Base-by-base conservation (phyloP, 1,284 basidiomycete genomes). In the Calocybe gambosa region DNA sequence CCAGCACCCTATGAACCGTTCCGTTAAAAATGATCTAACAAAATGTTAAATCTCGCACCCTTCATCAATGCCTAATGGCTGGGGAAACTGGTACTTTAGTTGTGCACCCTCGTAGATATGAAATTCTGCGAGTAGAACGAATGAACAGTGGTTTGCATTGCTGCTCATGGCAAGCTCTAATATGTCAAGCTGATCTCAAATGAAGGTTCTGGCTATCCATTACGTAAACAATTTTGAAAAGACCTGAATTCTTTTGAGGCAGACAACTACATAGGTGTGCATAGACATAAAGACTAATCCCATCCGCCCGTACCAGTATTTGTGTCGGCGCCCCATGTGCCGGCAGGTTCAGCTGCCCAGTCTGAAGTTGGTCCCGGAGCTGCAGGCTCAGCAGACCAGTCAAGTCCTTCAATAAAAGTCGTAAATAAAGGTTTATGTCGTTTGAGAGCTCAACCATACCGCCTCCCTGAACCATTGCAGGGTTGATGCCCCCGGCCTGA, bases 111-210 rank as follows among this genome's bases (percentile, higher is more conserved):
- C 79, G 62, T 93, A 85, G 55, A 97, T 96, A 69, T 97, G 90
- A 68, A 97, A 97, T 64, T 96, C 94, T 9, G 94, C 93, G 39
- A 96, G 77, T 33, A 97, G 75, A 46, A 95, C 88, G 66, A 93
- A 95, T 16, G 92, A 89, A 54, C 92, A 93, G 62, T 92, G 89
- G 52, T 89, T 70, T 33, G 67, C 68, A 62, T 66, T 62, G 59
- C 64, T 68, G 38, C 66, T 62, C 71, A 73, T 69, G 39, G 50
- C 58, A 51, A 54, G 36, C 26, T n/a, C n/a, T n/a, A n/a, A n/a
- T n/a, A n/a, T n/a, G n/a, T n/a, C n/a, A n/a, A n/a, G n/a, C n/a
- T n/a, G n/a, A n/a, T n/a, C n/a, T n/a, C n/a, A n/a, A n/a, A n/a
- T n/a, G n/a, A 21, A n/a, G 1, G 28, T 39, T 50, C 38, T 34